Percentiles rank a stretch among this genome's conserved stretches.
Conservation (phyloP, 768 basidiomycete species). For the Pleurotus salmoneostramineus region DNA sequence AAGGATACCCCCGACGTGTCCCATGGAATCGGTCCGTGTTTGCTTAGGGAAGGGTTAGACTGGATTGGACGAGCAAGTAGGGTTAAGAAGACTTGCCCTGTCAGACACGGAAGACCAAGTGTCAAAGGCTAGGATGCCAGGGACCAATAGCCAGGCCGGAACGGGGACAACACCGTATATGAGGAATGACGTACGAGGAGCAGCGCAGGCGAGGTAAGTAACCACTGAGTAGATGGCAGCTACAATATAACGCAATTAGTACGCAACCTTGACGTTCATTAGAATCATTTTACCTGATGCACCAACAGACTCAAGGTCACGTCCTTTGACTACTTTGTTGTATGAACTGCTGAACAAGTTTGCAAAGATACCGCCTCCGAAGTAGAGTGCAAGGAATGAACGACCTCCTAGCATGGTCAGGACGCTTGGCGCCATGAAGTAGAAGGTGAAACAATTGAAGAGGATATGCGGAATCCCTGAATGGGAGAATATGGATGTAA, state of each 20-base stretch:
- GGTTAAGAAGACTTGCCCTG: slow-evolving; percentile 26
- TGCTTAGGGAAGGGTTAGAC: slow-evolving; percentile 22
- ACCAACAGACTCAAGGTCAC: slow-evolving; percentile 46
- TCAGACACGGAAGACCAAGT: slow-evolving; percentile 38
- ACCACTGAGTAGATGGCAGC: slow-evolving; percentile 70
- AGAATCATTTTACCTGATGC: slow-evolving; percentile 57
- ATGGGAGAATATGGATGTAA: slow-evolving; percentile 75
- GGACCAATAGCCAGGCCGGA: slow-evolving; percentile 73
- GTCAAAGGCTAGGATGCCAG: slow-evolving; percentile 65
- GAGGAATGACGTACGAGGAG: slow-evolving; percentile 61
- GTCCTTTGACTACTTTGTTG: slow-evolving; percentile 32
- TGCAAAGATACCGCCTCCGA: slow-evolving; percentile 65
- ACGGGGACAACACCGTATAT: slow-evolving; percentile 77
- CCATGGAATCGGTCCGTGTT: slow-evolving; percentile 52
- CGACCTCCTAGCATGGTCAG: slow-evolving; percentile 60
- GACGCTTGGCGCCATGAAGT: slow-evolving; percentile 68
- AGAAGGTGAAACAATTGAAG: slow-evolving; percentile 78
- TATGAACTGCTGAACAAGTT: slow-evolving; percentile 49
- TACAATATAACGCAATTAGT: slow-evolving; percentile 18
- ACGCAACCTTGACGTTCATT: too few relatives aligned
- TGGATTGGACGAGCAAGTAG: background rate
- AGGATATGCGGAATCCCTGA: slow-evolving; percentile 54
- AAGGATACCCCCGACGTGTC: slow-evolving; percentile 67
- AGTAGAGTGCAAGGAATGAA: slow-evolving; percentile 68
- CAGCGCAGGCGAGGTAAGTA: slow-evolving; percentile 69